Conservation (phyloP, 768 basidiomycete species). For the Psilocybe tampanensis region DNA sequence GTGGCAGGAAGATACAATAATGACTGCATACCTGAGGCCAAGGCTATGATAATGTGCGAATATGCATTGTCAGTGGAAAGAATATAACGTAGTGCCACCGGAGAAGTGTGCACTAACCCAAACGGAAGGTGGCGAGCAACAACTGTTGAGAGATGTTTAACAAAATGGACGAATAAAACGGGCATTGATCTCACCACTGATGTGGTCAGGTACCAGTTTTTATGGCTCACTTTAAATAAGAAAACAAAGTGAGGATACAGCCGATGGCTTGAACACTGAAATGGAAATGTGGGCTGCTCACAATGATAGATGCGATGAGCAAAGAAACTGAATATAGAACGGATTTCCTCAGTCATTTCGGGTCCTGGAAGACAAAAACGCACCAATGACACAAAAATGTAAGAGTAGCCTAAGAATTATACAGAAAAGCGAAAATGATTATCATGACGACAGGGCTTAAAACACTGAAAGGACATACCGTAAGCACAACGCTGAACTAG, state of each 20-base stretch:
- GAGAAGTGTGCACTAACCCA: neutral
- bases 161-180: neutral
- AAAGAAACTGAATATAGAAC: neutral
- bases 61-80: too few species aligned
- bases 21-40: slow-evolving; percentile 26
- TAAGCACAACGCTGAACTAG: slow-evolving; percentile 1
- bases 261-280: neutral
- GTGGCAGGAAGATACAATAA: neutral
- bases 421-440: neutral
- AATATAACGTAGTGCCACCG: neutral
- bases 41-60: slow-evolving; percentile 18
- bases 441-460: neutral
- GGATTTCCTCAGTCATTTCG: neutral
- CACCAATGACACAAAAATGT: neutral
- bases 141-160: slow-evolving; percentile 12
- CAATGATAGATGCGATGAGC: neutral
- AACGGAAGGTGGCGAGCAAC: slow-evolving; percentile 3
- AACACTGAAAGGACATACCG: neutral
- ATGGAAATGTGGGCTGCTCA: neutral
- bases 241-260: neutral
- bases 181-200: slow-evolving; percentile 3
- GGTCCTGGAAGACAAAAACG: neutral
- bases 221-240: slow-evolving; percentile 9
- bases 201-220: slow-evolving; percentile 16
- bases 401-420: neutral